Base-by-base conservation (phyloP, 2,329 filamentous ascomycete species). In the Fusarium penzigii region DNA sequence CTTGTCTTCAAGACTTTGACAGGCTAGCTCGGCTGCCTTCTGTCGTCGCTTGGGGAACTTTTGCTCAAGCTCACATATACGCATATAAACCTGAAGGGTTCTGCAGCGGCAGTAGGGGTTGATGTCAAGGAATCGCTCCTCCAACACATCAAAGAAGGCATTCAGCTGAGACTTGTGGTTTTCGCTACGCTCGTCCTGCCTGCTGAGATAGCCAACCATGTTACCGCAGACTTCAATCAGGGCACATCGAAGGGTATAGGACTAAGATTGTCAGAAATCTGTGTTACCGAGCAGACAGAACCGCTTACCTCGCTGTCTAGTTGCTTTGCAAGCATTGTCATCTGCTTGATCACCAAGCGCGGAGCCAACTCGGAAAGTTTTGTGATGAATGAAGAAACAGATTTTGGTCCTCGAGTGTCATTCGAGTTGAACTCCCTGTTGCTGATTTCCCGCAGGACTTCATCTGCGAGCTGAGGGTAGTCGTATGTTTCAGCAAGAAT, bases 391-490 rank as follows among this genome's bases (percentile, higher is more conserved):
- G 89, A 84, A 13, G 94, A 97, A 8, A 97, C 91, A 1, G 93
- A 97, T 72, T 97, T 99, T 12, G 95, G 94, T 0, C 94, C 94
- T 68, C 89, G 91, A 2, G 89, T 92, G 70, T 99, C 95, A 66
- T 95, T 99, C 56, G 89, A 93, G 72, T 95, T 97, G 76, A 97
- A 99, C 68, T 97, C 93, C 70, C 96, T 99, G 73, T 92, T 96
- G 70, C 92, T 96, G 60, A 99, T 83, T 68, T 99, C 94, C 65
- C 91, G 87, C 52, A 99, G 74, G 29, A 97, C 90, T 68, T 99
- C 94, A 69, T 97, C 94, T 5, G 92, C 88, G 9, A 99, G 80
- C 67, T 99, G 94, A 14, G 92, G 90, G 69, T 97, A 96, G 73
- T 99, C 94, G 75, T 97, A 99, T 75, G 97, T 93, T 69, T 97